Evolutionary conservation across 768 basidiomycete genomes (phyloP).

Genomic region (Leccinum ochraceum): DNA sequence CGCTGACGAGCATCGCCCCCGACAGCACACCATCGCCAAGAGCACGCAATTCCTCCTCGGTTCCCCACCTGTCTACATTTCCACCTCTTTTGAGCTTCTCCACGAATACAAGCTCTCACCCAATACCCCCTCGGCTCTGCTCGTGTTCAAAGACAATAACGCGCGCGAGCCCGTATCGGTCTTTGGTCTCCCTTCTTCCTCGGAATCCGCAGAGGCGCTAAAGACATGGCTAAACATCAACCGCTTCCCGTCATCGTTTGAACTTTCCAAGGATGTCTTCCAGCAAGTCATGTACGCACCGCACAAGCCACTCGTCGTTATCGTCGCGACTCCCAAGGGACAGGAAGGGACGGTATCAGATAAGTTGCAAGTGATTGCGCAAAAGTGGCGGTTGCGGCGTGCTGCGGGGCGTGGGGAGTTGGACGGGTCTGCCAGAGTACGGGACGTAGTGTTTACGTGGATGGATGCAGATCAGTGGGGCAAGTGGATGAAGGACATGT

Average conservation of each 20-base stretch:
- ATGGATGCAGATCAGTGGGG: slow-evolving; percentile 86
- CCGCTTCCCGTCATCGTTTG: slow-evolving; percentile 69
- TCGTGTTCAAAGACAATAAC: slow-evolving; percentile 68
- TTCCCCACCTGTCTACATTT: slow-evolving; percentile 48
- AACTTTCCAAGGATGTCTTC: slow-evolving; percentile 80
- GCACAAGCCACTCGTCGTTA: slow-evolving; percentile 73
- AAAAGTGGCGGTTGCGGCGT: slow-evolving; percentile 52
- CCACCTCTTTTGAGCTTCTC: slow-evolving; percentile 36
- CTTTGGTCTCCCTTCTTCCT: slow-evolving; percentile 27
- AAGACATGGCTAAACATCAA: slow-evolving; percentile 63
- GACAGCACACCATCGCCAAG: slow-evolving; percentile 54
- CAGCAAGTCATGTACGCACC: slow-evolving; percentile 84
- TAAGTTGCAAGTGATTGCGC: slow-evolving; percentile 52
- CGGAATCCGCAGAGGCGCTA: slow-evolving; percentile 23
- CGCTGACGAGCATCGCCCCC: background rate
- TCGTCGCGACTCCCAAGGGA: slow-evolving; percentile 51
- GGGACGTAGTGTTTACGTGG: slow-evolving; percentile 82
- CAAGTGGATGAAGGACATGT: slow-evolving; percentile 92
- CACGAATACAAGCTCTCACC: slow-evolving; percentile 38
- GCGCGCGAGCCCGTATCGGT: slow-evolving; percentile 44
- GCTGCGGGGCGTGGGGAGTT: background rate
- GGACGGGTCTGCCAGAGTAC: slow-evolving; percentile 13
- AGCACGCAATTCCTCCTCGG: slow-evolving; percentile 53
- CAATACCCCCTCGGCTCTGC: slow-evolving; percentile 56
- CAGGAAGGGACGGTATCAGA: slow-evolving; percentile 44